These are phyloP conservation scores for Lactuca saligna DNA, from an alignment of 129 eudicot genomes.

Conservation along the genomic window DNA sequence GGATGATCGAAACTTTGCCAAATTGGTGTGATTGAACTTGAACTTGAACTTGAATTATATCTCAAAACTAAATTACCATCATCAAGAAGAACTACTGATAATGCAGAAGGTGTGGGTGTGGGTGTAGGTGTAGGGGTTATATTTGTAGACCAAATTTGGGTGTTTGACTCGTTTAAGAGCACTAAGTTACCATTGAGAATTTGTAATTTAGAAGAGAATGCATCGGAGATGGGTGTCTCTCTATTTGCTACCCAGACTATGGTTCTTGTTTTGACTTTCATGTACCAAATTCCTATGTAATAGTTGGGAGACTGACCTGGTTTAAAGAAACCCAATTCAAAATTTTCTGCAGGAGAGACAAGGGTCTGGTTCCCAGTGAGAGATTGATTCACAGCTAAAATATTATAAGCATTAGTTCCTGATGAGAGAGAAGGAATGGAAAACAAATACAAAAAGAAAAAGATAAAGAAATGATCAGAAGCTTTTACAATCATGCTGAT, in stretches of 20 bases:
- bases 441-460: neutral
- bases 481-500: neutral
- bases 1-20: conserved; percentile 55
- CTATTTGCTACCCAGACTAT: conserved; percentile 64
- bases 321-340: conserved; percentile 47
- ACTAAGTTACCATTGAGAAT: conserved; percentile 46
- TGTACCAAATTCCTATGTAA: conserved; percentile 60
- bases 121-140: conserved; percentile 13
- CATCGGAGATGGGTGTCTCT: conserved; percentile 38
- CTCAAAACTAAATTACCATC: conserved; percentile 41
- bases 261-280: conserved; percentile 6
- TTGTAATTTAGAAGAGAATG: conserved; percentile 27
- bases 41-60: conserved; percentile 8
- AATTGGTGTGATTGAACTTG: neutral
- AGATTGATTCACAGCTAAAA: conserved; percentile 29
- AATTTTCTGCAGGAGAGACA: conserved; percentile 23
- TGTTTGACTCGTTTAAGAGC: conserved; percentile 30
- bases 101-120: neutral
- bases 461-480: conserved; percentile 2
- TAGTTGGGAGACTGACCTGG: conserved; percentile 45
- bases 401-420: conserved; percentile 15
- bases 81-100: conserved; percentile 33
- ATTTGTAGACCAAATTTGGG: conserved; percentile 51
- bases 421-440: neutral
- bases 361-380: conserved; percentile 42